Percentiles rank a stretch among this genome's conserved stretches.
Conservation (phyloP, 2,329 filamentous ascomycete species). For the Didymella arachidicola region DNA sequence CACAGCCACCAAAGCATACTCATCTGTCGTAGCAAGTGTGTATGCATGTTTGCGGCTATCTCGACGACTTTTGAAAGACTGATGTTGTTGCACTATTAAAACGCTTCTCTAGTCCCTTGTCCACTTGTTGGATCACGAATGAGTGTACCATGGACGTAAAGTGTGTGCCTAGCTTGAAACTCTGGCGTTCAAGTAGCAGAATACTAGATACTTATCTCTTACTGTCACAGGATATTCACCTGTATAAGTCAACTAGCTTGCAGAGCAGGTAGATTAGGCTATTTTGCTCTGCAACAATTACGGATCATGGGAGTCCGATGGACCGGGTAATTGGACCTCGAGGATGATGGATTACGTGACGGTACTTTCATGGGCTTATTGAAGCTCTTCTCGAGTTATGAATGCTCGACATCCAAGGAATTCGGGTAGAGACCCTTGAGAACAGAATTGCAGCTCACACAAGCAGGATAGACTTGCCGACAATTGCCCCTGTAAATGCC, state of each 20-base stretch:
- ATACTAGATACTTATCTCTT: background rate
- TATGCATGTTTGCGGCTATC: background rate
- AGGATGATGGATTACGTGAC: background rate
- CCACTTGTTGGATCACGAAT: background rate
- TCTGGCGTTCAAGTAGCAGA: background rate
- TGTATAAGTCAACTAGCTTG: no score
- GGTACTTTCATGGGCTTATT: background rate
- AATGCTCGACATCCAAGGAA: background rate
- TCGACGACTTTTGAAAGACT: background rate
- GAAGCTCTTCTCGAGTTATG: background rate
- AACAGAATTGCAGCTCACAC: background rate
- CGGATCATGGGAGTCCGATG: no score
- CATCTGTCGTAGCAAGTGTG: background rate
- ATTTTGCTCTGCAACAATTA: no score
- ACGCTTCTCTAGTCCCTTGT: no score
- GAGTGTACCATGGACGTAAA: background rate
- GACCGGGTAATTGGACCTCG: no score
- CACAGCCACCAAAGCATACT: background rate
- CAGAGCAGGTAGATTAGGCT: no score
- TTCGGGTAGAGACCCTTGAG: background rate
- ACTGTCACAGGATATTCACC: no score
- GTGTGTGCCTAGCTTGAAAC: background rate
- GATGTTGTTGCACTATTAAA: background rate
- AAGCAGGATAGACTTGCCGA: background rate
- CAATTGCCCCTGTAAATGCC: background rate